Evolutionary conservation across 2,329 filamentous ascomycete species (phyloP).

Genomic region (Mollisia scopiformis): DNA sequence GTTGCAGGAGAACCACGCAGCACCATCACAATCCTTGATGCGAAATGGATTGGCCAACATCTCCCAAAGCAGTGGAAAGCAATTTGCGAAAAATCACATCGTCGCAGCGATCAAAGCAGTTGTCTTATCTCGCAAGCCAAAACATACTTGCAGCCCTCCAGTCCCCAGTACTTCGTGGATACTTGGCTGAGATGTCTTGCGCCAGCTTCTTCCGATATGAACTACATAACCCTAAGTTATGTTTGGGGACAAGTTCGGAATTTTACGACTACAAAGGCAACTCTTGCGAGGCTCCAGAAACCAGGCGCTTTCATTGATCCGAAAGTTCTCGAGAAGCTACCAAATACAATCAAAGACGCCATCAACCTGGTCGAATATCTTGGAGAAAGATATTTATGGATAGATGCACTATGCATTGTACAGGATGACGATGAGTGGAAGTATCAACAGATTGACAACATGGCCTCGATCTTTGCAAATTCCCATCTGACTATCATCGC

Average conservation of each 20-base stretch:
- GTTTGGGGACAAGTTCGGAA: not conserved
- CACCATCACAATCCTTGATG: no score
- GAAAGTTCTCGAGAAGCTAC: not conserved
- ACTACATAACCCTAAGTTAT: not conserved
- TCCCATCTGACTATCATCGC: conserved; percentile 28
- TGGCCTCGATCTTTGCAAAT: conserved; percentile 30
- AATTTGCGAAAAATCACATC: no score
- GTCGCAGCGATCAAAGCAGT: no score
- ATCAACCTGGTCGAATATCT: conserved; percentile 27
- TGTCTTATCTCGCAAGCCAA: no score
- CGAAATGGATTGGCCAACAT: no score
- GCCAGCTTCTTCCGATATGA: not conserved
- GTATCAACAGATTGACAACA: conserved; percentile 27
- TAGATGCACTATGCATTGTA: conserved; percentile 14
- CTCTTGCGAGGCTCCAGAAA: not conserved
- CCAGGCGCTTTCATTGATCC: not conserved
- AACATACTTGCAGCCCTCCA: no score
- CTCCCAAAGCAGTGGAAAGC: no score
- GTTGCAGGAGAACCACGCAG: no score
- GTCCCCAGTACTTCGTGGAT: no score
- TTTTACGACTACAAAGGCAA: not conserved
- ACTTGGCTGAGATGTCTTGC: not conserved
- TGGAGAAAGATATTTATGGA: conserved; percentile 25
- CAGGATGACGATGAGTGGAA: conserved; percentile 18
- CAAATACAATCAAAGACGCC: conserved; percentile 26